A percentile compares a stretch with the other conserved stretches of the same genome.
These are phyloP conservation scores for Phlebiopsis gigantea DNA, from an alignment of 768 basidiomycete species.

Conservation along the genomic window DNA sequence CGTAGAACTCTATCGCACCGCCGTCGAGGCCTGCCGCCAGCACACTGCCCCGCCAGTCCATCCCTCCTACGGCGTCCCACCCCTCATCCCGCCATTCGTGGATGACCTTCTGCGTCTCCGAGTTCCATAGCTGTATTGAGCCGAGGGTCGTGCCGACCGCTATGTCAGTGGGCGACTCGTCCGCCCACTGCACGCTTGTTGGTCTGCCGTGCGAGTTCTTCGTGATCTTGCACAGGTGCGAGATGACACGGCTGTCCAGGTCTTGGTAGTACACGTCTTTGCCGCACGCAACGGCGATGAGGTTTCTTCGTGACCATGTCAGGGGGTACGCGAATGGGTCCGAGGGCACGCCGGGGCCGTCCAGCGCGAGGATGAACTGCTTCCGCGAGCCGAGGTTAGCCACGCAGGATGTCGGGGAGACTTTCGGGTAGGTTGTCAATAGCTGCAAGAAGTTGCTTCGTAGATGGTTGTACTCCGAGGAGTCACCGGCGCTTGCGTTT, in stretches of 20 bases:
- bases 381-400: conserved; percentile 49
- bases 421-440: conserved; percentile 29
- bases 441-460: conserved; percentile 50
- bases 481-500: conserved; percentile 26
- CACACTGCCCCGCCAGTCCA: conserved; percentile 31
- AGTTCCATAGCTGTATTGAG: conserved; percentile 51
- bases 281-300: conserved; percentile 59
- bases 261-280: conserved; percentile 59
- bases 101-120: conserved; percentile 25
- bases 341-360: conserved; percentile 55
- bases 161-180: conserved; percentile 35
- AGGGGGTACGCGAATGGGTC: conserved; percentile 54
- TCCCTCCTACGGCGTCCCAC: conserved; percentile 33
- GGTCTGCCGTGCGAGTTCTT: conserved; percentile 31
- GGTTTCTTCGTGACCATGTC: conserved; percentile 53
- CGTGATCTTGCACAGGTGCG: conserved; percentile 41
- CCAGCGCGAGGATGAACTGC: conserved; percentile 55
- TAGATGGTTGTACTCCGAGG: conserved; percentile 41
- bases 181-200: conserved; percentile 49
- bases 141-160: conserved; percentile 50
- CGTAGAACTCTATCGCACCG: conserved; percentile 34
- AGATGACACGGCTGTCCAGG: conserved; percentile 47
- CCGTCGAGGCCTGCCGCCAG: conserved; percentile 36
- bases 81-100: conserved; percentile 30
- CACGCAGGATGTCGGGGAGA: conserved; percentile 44